These are phyloP conservation scores for Microthyrium microscopicum DNA, from an alignment of 2,329 filamentous ascomycete species.

Conservation along the genomic window DNA sequence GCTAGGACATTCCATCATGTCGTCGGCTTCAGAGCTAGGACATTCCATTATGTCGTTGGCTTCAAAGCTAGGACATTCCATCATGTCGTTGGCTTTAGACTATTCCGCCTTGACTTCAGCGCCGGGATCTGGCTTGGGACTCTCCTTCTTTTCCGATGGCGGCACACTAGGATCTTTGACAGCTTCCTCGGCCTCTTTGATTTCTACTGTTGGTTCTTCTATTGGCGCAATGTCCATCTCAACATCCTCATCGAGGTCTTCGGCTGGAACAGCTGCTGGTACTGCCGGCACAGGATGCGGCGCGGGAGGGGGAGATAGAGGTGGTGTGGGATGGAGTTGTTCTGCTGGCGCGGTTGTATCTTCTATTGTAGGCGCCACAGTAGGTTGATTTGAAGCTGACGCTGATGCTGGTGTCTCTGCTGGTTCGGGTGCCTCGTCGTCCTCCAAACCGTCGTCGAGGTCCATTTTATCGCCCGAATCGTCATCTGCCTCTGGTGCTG, in stretches of 20 bases:
- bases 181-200: background rate
- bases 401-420: background rate
- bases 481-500: background rate
- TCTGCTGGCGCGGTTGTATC: background rate
- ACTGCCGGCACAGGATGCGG: constrained; percentile 1
- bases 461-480: constrained; percentile 2
- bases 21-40: too few species aligned
- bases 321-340: background rate
- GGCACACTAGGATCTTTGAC: background rate
- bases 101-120: too few species aligned
- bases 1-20: too few species aligned
- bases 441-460: constrained; percentile 4
- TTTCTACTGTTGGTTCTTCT: too few species aligned
- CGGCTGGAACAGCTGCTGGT: background rate
- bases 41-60: too few species aligned
- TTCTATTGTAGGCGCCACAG: background rate
- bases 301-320: background rate
- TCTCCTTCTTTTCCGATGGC: background rate
- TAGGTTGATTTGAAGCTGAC: background rate
- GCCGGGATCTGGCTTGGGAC: background rate
- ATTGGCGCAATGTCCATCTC: constrained; percentile 4
- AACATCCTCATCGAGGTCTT: constrained; percentile 4
- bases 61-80: too few species aligned
- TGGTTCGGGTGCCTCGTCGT: background rate
- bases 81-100: too few species aligned